phyloP scores from a whole-genome alignment of 805 yeast species.

The Babjeviella inositovora region DNA sequence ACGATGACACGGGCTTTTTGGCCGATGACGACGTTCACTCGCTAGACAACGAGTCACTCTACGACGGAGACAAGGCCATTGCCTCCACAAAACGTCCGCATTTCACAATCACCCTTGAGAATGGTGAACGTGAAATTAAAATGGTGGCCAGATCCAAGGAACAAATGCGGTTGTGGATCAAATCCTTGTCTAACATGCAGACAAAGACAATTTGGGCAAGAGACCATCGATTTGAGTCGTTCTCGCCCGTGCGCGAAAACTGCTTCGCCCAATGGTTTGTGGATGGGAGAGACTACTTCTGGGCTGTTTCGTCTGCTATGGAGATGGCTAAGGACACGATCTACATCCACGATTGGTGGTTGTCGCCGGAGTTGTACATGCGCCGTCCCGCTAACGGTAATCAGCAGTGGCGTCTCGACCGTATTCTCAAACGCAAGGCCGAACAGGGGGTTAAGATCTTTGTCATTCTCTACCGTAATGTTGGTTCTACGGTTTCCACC shows the following conservation, averaged over 20 bases:
- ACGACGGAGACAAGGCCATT: slow-evolving; percentile 7
- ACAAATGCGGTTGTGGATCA: slow-evolving; percentile 60
- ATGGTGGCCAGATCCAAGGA: slow-evolving; percentile 52
- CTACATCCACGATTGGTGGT: slow-evolving; percentile 98
- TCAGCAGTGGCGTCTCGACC: slow-evolving; percentile 84
- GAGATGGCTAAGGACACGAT: slow-evolving; percentile 89
- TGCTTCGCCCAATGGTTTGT: slow-evolving; percentile 95
- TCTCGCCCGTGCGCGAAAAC: slow-evolving; percentile 80
- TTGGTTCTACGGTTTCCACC: slow-evolving; percentile 82
- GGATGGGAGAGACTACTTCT: slow-evolving; percentile 89
- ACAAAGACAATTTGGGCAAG: slow-evolving; percentile 57
- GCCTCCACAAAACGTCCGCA: slow-evolving; percentile 32
- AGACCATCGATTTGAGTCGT: slow-evolving; percentile 66
- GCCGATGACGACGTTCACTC: slow-evolving; percentile 21
- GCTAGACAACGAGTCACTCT: slow-evolving; percentile 17
- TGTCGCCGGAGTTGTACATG: slow-evolving; percentile 83
- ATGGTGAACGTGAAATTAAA: slow-evolving; percentile 64
- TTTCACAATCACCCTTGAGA: slow-evolving; percentile 42
- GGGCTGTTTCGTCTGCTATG: slow-evolving; percentile 89
- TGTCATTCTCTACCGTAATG: slow-evolving; percentile 84
- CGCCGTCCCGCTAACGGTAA: slow-evolving; percentile 92
- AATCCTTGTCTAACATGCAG: slow-evolving; percentile 56
- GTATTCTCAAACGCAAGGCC: slow-evolving; percentile 78
- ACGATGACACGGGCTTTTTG: slow-evolving; percentile 7
- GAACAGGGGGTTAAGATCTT: slow-evolving; percentile 90